Conservation (phyloP, 768 basidiomycete species). For the Tricholoma furcatifolium region DNA sequence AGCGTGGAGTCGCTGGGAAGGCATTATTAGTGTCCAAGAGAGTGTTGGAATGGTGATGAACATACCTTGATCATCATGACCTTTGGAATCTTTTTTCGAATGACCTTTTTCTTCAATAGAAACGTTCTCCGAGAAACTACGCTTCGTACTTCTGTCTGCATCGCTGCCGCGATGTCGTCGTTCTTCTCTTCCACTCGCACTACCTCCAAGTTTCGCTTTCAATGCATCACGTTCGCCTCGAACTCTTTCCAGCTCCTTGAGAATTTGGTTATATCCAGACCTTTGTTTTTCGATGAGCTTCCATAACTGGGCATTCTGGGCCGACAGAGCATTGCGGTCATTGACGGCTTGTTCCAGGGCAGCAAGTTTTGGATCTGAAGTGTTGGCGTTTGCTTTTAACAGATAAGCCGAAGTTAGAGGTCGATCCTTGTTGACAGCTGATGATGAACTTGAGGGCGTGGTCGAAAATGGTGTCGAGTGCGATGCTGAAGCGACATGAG, state of each 20-base stretch:
- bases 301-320: conserved; percentile 92
- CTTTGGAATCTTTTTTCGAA: conserved; percentile 11
- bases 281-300: conserved; percentile 93
- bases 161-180: conserved; percentile 27
- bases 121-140: conserved; percentile 28
- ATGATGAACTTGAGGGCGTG: conserved; percentile 6
- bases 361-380: conserved; percentile 53
- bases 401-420: conserved; percentile 31
- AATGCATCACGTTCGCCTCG: conserved; percentile 76
- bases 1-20: conserved; percentile 27
- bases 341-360: conserved; percentile 77
- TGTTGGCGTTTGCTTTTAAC: conserved; percentile 50
- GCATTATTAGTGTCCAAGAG: conserved; percentile 13
- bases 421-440: conserved; percentile 18
- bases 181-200: conserved; percentile 23
- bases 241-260: conserved; percentile 85
- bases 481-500: conserved; percentile 11
- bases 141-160: conserved; percentile 20
- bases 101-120: conserved; percentile 10
- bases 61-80: conserved; percentile 41
- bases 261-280: conserved; percentile 71
- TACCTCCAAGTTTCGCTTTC: conserved; percentile 44
- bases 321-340: conserved; percentile 77
- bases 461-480: conserved; percentile 17
- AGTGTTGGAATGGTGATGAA: conserved; percentile 10